Evolutionary conservation across 192 early-diverging fungal species (phyloP), one percentile per base, ranked within the genome.

Genomic region (Podila epicladia): DNA sequence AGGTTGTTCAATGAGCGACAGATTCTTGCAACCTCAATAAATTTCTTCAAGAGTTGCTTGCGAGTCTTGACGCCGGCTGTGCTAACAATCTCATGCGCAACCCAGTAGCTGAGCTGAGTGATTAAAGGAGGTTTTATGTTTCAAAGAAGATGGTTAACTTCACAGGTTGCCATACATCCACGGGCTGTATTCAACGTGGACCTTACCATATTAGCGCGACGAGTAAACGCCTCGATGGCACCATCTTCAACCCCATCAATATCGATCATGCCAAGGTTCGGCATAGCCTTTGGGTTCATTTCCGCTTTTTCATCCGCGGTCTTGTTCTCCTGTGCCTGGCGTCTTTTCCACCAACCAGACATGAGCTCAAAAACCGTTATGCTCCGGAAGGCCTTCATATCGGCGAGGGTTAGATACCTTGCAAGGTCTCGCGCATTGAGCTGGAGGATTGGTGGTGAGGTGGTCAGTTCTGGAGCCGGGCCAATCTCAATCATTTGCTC

Each of bases 1-100:
- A 91, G 89, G 74, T 94, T 93, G 69, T 89, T 89, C 73, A 80
- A 82, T 28, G 73, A 72, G 35, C 83, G 75, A 63, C 87, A 90
- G 61, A 83, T 73, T 71, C 73, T 83, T 29, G 90, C 90, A n/a
- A 88, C 78, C 15, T 82, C 75, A 57, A 91, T 91, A 50, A 91
- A 89, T 73, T 89, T 90, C 28, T 86, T 85, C 48, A 91, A 73
- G 35, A 91, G 49, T 57, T 80, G 71, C 28, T 84, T 80, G 28
- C 90, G 66, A 0, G 53, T 67, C 72, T 91, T 91, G 22, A 71
- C 61, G 17, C 69, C 61, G 20, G 65, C 71, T 8, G 83, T 32
- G 26, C 79, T 87, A 64, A 86, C 83, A 24, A 91, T 82, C 67
- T 91, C 90, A 35, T 88, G 73, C 0, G 88, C 79, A 12, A 91